A percentile compares a stretch with the other conserved stretches of the same genome.
phyloP scores from a whole-genome alignment of 2,329 filamentous ascomycete species.

The Hypoxylon sp. region DNA sequence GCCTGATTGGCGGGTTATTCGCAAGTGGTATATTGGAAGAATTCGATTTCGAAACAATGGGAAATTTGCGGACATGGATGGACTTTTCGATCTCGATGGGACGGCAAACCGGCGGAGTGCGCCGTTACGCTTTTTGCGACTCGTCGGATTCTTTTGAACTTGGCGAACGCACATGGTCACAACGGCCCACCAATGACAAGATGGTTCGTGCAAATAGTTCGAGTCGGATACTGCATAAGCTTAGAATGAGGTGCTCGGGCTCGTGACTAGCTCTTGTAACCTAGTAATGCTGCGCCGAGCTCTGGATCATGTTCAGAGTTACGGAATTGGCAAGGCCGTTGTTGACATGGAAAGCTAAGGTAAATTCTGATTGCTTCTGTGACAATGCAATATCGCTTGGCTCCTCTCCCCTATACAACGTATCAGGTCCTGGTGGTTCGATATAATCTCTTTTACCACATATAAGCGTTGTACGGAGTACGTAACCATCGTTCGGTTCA shows the following conservation, averaged over 20 bases:
- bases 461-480: slow-evolving; percentile 14
- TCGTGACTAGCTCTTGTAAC: slow-evolving; percentile 26
- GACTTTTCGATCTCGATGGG: slow-evolving; percentile 38
- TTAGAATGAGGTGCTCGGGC: slow-evolving; percentile 34
- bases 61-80: slow-evolving; percentile 28
- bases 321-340: not conserved
- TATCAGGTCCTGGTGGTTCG: slow-evolving; percentile 8
- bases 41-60: slow-evolving; percentile 40
- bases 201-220: slow-evolving; percentile 13
- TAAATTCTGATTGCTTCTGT: slow-evolving; percentile 3
- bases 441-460: slow-evolving; percentile 11
- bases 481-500: slow-evolving; percentile 15
- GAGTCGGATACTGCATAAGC: slow-evolving; percentile 30
- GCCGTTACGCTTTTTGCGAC: slow-evolving; percentile 18
- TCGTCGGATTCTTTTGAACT: slow-evolving; percentile 20
- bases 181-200: slow-evolving; percentile 15
- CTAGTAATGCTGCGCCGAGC: slow-evolving; percentile 5
- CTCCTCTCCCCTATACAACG: slow-evolving; percentile 1
- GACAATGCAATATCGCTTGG: slow-evolving; percentile 3
- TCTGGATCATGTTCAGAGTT: slow-evolving; percentile 1
- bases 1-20: slow-evolving; percentile 12
- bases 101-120: not conserved
- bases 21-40: slow-evolving; percentile 9
- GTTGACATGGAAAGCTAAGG: not conserved
- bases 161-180: slow-evolving; percentile 17